Conservation (phyloP, 179 eudicot genomes). For the Camellia oleifera region DNA sequence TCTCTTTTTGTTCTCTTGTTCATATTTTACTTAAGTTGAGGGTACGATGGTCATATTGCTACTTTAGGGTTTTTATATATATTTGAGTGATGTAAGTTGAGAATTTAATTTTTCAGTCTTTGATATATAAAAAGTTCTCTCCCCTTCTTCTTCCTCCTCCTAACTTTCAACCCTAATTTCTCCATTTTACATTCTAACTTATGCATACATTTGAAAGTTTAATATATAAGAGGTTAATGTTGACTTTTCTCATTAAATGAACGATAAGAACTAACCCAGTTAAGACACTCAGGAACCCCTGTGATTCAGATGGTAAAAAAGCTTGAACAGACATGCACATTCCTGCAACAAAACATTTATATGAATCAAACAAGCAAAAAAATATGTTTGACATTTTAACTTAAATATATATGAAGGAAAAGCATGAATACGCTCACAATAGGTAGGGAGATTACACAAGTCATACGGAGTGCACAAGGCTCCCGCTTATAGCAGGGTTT, state of each 20-base stretch:
- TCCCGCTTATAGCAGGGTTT: too few species aligned
- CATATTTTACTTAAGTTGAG: too few species aligned
- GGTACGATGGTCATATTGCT: too few species aligned
- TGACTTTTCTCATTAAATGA: background rate
- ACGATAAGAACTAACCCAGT: constrained; percentile 52
- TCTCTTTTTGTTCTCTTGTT: too few species aligned
- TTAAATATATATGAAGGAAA: background rate
- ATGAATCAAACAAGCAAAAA: background rate
- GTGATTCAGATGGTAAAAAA: constrained; percentile 61
- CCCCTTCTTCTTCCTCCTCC: too few species aligned
- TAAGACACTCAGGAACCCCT: constrained; percentile 58
- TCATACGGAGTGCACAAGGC: background rate
- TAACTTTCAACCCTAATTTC: too few species aligned
- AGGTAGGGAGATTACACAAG: background rate
- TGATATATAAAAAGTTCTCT: too few species aligned
- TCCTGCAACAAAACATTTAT: constrained; percentile 39
- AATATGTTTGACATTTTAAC: background rate
- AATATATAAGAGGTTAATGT: background rate
- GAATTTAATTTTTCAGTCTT: too few species aligned
- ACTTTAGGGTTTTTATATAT: too few species aligned
- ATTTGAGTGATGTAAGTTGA: too few species aligned
- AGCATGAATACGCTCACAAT: background rate
- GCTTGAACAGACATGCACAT: constrained; percentile 97
- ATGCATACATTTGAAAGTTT: background rate
- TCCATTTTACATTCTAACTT: too few species aligned